A percentile compares a stretch with the other conserved stretches of the same genome.
Evolutionary conservation across 345 rosid genomes (phyloP).

Genomic region (Aurinia saxatilis): DNA sequence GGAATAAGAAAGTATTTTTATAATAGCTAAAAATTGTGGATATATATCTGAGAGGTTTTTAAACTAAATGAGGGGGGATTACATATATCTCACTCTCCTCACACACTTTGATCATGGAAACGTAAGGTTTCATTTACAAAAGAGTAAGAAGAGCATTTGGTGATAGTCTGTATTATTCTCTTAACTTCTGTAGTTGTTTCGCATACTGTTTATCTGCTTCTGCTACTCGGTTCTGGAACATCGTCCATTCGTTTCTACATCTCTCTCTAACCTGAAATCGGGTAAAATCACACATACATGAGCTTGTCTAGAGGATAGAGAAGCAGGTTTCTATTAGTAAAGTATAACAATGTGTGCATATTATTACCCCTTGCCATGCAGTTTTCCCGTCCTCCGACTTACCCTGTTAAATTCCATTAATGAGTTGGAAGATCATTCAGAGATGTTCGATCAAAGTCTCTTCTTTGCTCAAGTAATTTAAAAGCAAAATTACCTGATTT

Average conservation of each 20-base stretch:
- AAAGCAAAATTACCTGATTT: constrained; percentile 48
- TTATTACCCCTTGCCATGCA: constrained; percentile 79
- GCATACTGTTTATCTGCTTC: constrained; percentile 55
- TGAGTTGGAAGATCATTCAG: background rate
- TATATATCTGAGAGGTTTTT: background rate
- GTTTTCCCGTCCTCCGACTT: constrained; percentile 54
- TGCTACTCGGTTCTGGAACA: constrained; percentile 64
- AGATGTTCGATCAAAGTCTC: background rate
- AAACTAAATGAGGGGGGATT: constrained; percentile 2
- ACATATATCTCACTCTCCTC: constrained; percentile 1
- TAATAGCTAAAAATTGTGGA: background rate
- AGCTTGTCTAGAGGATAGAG: background rate
- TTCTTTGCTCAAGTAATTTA: background rate
- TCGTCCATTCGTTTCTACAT: constrained; percentile 75
- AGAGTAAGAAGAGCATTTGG: background rate
- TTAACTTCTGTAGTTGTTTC: constrained; percentile 6
- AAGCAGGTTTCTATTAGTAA: background rate
- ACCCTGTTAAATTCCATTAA: constrained; percentile 44
- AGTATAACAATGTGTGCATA: constrained; percentile 11
- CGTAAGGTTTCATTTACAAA: constrained; percentile 25
- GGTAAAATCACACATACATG: background rate
- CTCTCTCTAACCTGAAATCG: constrained; percentile 65
- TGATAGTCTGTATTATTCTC: background rate
- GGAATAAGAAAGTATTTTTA: background rate
- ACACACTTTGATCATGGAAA: constrained; percentile 17